A percentile compares a stretch with the other conserved stretches of the same genome.
Conservation (phyloP, 2,329 filamentous ascomycete genomes). For the Stagonosporopsis rhizophila region DNA sequence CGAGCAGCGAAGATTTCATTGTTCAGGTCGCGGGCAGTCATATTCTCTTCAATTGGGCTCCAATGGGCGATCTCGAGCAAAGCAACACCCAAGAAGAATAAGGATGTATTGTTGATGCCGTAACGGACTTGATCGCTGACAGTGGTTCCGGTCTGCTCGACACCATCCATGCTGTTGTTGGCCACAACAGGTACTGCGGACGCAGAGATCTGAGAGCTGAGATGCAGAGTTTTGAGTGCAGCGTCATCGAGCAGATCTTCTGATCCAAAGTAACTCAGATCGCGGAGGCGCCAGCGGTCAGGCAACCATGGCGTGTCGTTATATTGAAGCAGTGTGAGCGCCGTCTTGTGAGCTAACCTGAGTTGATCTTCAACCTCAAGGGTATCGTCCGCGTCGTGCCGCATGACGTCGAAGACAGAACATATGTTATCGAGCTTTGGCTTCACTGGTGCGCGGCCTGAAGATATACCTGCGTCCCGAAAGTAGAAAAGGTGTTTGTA, state of each 20-base stretch:
- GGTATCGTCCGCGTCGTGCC: conserved; percentile 16
- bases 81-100: conserved; percentile 37
- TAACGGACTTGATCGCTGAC: conserved; percentile 25
- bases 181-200: not conserved
- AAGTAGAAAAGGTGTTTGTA: conserved; percentile 34
- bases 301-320: conserved; percentile 33
- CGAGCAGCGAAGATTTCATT: conserved; percentile 30
- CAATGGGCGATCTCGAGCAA: conserved; percentile 37
- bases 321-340: conserved; percentile 28
- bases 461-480: conserved; percentile 3
- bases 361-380: conserved; percentile 24
- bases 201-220: conserved; percentile 24
- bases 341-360: conserved; percentile 26
- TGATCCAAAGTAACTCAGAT: conserved; percentile 27
- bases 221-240: conserved; percentile 28
- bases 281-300: conserved; percentile 25
- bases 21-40: conserved; percentile 22
- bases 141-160: conserved; percentile 8
- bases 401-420: conserved; percentile 22
- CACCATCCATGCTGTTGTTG: conserved; percentile 23
- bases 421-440: not conserved
- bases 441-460: too few species aligned
- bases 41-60: conserved; percentile 29
- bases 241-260: conserved; percentile 10
- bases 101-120: conserved; percentile 34